Percentiles rank a stretch among this genome's conserved stretches.
Evolutionary conservation across 805 yeast genomes (phyloP).

Genomic region (Kregervanrija delftensis): DNA sequence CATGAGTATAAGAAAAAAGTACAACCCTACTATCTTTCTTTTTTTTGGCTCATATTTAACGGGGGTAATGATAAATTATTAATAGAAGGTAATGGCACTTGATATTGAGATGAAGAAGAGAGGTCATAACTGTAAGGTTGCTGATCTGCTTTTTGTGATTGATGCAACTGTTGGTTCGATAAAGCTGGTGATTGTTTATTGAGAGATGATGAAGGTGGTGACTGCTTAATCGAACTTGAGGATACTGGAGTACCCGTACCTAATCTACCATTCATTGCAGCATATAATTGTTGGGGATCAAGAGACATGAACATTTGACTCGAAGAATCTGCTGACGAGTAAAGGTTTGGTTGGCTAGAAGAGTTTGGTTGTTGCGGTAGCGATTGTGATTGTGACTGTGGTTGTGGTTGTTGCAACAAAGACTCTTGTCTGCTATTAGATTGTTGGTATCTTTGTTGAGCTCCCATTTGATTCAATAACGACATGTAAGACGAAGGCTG

Average conservation of each 20-base stretch:
- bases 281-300: too few relatives aligned
- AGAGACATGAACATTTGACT: too few relatives aligned
- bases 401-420: conserved; percentile 2
- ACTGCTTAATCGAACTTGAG: too few relatives aligned
- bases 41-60: conserved; percentile 23
- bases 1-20: too few relatives aligned
- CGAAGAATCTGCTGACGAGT: neutral
- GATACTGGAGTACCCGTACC: too few relatives aligned
- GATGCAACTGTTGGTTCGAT: conserved; percentile 2
- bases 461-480: too few relatives aligned
- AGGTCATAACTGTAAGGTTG: neutral
- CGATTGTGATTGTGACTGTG: neutral
- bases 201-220: too few relatives aligned
- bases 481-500: too few relatives aligned
- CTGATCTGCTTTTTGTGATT: neutral
- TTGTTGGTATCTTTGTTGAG: too few relatives aligned
- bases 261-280: too few relatives aligned
- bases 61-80: conserved; percentile 28
- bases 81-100: conserved; percentile 17
- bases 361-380: neutral
- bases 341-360: neutral
- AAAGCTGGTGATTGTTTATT: neutral
- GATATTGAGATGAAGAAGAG: conserved; percentile 1
- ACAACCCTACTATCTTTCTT: neutral
- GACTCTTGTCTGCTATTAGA: too few relatives aligned